Evolutionary conservation across 371 early-diverging fungal genomes (phyloP).

Genomic region (Mortierella sp.): DNA sequence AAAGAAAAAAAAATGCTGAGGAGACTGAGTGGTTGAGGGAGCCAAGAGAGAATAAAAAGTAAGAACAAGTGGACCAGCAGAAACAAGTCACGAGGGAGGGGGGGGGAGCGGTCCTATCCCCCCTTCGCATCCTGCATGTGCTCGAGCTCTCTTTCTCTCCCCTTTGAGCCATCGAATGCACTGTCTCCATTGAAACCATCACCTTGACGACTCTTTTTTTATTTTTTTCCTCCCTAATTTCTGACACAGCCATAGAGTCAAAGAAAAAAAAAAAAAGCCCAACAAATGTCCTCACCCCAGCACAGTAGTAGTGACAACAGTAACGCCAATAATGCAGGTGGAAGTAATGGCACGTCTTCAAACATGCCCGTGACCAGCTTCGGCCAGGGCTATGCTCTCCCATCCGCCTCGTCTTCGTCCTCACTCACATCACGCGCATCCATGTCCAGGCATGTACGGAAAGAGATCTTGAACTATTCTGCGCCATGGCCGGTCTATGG

Average conservation of each 20-base stretch:
- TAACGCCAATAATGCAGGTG: conserved; percentile 5
- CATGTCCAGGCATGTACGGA: conserved; percentile 51
- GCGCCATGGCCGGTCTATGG: conserved; percentile 90
- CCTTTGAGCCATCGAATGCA: too few species aligned
- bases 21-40: not conserved
- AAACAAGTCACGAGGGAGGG: not conserved
- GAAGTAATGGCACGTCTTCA: too few species aligned
- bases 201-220: too few species aligned
- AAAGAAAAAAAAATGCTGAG: conserved; percentile 1
- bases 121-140: too few species aligned
- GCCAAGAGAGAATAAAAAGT: not conserved
- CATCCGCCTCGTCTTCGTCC: conserved; percentile 28
- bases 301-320: not conserved
- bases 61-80: not conserved
- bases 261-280: too few species aligned
- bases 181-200: too few species aligned
- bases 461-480: conserved; percentile 85
- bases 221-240: not conserved
- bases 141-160: too few species aligned
- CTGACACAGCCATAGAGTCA: not conserved
- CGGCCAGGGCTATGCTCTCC: conserved; percentile 36
- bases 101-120: too few species aligned
- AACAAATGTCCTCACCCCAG: conserved; percentile 33
- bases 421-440: conserved; percentile 10
- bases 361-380: conserved; percentile 12